phyloP scores from a whole-genome alignment of 148 eudicot species.

The Cornus controversa region DNA sequence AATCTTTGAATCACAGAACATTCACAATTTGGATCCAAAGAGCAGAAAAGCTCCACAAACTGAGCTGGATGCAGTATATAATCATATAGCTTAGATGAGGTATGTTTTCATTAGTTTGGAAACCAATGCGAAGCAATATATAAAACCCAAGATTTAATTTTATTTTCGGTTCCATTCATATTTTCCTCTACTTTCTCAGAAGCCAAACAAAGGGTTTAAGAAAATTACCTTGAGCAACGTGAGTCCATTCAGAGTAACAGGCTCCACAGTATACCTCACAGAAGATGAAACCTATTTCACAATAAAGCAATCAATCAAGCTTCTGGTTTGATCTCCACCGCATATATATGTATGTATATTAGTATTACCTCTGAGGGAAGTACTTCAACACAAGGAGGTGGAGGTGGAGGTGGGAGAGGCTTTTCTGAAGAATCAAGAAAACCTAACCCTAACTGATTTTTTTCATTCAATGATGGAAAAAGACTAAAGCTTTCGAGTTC shows the following conservation, averaged over 20 bases:
- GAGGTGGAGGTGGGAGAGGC: constrained; percentile 70
- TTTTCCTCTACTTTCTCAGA: background rate
- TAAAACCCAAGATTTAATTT: background rate
- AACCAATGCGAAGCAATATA: background rate
- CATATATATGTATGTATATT: background rate
- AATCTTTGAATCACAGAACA: background rate
- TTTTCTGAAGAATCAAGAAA: constrained; percentile 48
- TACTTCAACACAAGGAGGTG: constrained; percentile 86
- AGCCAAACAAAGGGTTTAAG: background rate
- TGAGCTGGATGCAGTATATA: background rate
- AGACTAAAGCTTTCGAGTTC: constrained; percentile 41
- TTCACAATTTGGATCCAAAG: too few relatives aligned
- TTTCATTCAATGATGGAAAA: constrained; percentile 48
- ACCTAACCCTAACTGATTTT: constrained; percentile 39
- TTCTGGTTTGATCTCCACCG: too few relatives aligned
- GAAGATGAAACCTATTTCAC: constrained; percentile 50
- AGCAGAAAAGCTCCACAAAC: background rate
- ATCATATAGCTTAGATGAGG: background rate
- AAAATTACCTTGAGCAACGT: constrained; percentile 71
- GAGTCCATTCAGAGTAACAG: constrained; percentile 57
- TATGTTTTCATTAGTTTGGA: background rate
- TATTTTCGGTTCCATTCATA: too few relatives aligned
- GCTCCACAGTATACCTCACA: constrained; percentile 62
- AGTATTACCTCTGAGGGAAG: constrained; percentile 64
- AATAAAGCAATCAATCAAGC: background rate